Evolutionary conservation across 2,329 filamentous ascomycete species (phyloP), one percentile per base, ranked within the genome.

Genomic region (Sclerotinia borealis): DNA sequence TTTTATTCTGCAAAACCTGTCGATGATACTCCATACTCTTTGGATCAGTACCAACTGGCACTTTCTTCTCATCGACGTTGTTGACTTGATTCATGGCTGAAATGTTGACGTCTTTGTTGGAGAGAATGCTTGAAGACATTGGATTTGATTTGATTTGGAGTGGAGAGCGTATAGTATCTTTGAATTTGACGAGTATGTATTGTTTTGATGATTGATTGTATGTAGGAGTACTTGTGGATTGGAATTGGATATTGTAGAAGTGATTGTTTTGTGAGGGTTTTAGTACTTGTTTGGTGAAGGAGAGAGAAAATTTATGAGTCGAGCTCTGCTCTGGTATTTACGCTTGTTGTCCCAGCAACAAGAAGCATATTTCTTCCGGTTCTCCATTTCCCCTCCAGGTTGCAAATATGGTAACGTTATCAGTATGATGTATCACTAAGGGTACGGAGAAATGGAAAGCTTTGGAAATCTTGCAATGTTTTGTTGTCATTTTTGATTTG

Each of bases 1-100:
- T 85, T 80, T 89, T 90, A 75, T 83, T 85, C 74, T 91, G 84
- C 64, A 92, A 80, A 63, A 90, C 81, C 78, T 91, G 87, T 67
- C 89, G 88, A 74, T 92, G 89, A 74, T 90, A 90, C 73, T 92
- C 89, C 81, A 93, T 85, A 78, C 80, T 86, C 81, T 86, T 86
- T 61, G 85, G 77, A 71, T 78, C 76, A 47, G 67, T 71, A 64
- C 25, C 41, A 22, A 50, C 36, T 19, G 52, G 19, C 10, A 47
- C n/a, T 17, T 63, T 50, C 54, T 63, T 59, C 36, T 59, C 55
- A 47, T 75, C 70, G 59, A 68, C 64, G 63, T 66, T 67, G 19
- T 59, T 22, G 4, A 43, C 41, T 50, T 68, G 65, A 17, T 63
- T 65, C 68, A 69, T 71, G 68, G 83, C 76, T 68, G 80, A 68